Percentiles rank a stretch among this genome's conserved stretches.
Conservation (phyloP, 495 filamentous ascomycete genomes). For the Trichoderma parareesei region DNA sequence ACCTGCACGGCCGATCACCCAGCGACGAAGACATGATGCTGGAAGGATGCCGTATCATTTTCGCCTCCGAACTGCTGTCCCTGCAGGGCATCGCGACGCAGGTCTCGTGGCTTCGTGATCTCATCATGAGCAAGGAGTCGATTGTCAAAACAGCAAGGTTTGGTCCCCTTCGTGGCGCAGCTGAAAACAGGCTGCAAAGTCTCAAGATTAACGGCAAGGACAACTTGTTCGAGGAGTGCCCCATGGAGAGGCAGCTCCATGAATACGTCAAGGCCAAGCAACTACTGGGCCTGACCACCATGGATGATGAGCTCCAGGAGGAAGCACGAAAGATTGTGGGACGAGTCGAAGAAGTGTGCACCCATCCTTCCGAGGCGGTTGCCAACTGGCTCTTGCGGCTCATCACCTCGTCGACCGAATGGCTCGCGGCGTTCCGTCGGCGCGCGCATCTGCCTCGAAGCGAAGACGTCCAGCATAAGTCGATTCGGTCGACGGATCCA, state of each 20-base stretch:
- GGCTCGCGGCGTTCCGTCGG: slow-evolving; percentile 41
- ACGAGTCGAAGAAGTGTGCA: slow-evolving; percentile 37
- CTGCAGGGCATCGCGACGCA: slow-evolving; percentile 19
- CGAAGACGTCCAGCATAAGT: slow-evolving; percentile 36
- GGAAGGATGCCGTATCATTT: slow-evolving; percentile 36
- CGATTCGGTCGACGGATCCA: slow-evolving; percentile 40
- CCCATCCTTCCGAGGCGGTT: slow-evolving; percentile 33
- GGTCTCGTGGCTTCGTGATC: slow-evolving; percentile 45
- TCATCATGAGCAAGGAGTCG: slow-evolving; percentile 36
- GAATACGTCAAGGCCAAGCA: slow-evolving; percentile 40
- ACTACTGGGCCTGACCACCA: slow-evolving; percentile 44
- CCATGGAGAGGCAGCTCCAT: slow-evolving; percentile 38
- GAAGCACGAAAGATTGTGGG: slow-evolving; percentile 44
- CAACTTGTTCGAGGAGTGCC: slow-evolving; percentile 39
- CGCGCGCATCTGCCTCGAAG: slow-evolving; percentile 41
- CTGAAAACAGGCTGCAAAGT: slow-evolving; percentile 25
- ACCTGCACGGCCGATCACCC: slow-evolving; percentile 22
- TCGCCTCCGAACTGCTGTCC: slow-evolving; percentile 29
- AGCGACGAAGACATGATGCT: slow-evolving; percentile 37
- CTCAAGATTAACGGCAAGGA: slow-evolving; percentile 41
- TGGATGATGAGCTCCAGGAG: slow-evolving; percentile 43
- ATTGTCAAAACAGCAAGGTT: slow-evolving; percentile 28
- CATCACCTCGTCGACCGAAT: slow-evolving; percentile 31
- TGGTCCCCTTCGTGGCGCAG: slow-evolving; percentile 25
- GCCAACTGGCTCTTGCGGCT: slow-evolving; percentile 42